A percentile compares a stretch with the other conserved stretches of the same genome.
phyloP scores from a whole-genome alignment of 768 basidiomycete species.

The Heimioporus sp. region DNA sequence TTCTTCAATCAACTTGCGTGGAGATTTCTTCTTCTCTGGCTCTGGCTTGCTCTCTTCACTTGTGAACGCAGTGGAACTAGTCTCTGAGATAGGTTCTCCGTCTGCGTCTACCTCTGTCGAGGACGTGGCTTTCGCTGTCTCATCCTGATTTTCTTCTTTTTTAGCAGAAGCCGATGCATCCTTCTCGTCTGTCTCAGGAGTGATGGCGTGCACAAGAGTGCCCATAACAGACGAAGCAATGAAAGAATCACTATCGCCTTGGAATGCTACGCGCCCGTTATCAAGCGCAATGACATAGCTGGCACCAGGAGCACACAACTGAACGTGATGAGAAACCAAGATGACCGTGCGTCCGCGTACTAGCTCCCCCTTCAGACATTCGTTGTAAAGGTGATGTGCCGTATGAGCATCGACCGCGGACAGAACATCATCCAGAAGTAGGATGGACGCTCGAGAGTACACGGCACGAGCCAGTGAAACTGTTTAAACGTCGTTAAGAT shows the following conservation, averaged over 20 bases:
- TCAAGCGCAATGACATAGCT: constrained; percentile 81
- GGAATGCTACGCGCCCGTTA: constrained; percentile 64
- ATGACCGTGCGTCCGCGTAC: constrained; percentile 79
- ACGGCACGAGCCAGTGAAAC: constrained; percentile 83
- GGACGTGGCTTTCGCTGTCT: constrained; percentile 21
- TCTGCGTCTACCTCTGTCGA: constrained; percentile 17
- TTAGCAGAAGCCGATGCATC: constrained; percentile 30
- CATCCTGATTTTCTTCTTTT: background rate
- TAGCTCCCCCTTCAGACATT: constrained; percentile 79
- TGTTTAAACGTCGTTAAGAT: constrained; percentile 20
- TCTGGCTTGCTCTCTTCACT: constrained; percentile 36
- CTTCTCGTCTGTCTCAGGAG: constrained; percentile 40
- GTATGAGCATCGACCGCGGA: constrained; percentile 81
- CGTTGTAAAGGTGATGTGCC: constrained; percentile 74
- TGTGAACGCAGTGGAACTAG: constrained; percentile 42
- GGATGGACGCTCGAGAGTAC: constrained; percentile 79
- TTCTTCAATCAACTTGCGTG: constrained; percentile 84
- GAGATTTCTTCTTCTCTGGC: constrained; percentile 51
- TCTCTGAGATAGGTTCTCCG: constrained; percentile 35
- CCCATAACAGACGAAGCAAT: constrained; percentile 62
- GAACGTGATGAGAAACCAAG: constrained; percentile 92
- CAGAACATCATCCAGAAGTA: constrained; percentile 83
- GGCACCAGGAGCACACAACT: constrained; percentile 80
- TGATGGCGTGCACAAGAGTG: constrained; percentile 60
- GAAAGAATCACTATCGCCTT: constrained; percentile 66